Conservation (phyloP, 2,329 filamentous ascomycete genomes). For the Aspergillus hiratsukae region DNA sequence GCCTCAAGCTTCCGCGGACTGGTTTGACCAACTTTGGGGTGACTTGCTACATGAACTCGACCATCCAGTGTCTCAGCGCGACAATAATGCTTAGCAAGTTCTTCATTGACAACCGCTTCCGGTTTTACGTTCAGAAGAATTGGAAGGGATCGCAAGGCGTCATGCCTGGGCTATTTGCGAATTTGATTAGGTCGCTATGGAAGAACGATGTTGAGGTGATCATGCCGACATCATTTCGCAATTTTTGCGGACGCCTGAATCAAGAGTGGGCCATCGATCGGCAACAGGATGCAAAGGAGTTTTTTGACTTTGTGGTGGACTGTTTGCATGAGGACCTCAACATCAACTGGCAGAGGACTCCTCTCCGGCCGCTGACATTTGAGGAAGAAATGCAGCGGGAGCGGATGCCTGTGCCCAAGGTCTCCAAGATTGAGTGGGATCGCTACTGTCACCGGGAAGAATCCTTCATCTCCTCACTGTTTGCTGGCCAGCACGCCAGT, state of each 20-base stretch:
- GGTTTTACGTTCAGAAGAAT: slow-evolving; percentile 55
- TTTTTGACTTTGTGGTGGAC: slow-evolving; percentile 75
- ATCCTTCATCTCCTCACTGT: slow-evolving; percentile 75
- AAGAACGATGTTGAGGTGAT: slow-evolving; percentile 53
- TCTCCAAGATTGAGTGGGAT: slow-evolving; percentile 70
- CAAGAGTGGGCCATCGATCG: slow-evolving; percentile 66
- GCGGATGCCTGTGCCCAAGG: slow-evolving; percentile 56
- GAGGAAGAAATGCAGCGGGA: slow-evolving; percentile 60
- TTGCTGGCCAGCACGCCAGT: slow-evolving; percentile 66
- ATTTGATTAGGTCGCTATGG: slow-evolving; percentile 58
- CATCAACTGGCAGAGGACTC: slow-evolving; percentile 55
- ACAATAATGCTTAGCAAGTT: slow-evolving; percentile 59
- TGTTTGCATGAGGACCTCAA: slow-evolving; percentile 86
- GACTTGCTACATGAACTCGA: slow-evolving; percentile 91
- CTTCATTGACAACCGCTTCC: slow-evolving; percentile 63
- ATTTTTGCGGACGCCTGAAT: slow-evolving; percentile 61
- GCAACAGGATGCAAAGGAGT: slow-evolving; percentile 91
- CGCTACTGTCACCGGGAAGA: slow-evolving; percentile 64
- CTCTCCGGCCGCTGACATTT: slow-evolving; percentile 54
- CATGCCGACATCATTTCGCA: slow-evolving; percentile 58
- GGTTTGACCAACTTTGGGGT: slow-evolving; percentile 76
- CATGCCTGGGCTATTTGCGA: slow-evolving; percentile 58
- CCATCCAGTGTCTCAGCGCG: slow-evolving; percentile 74
- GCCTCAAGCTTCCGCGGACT: slow-evolving; percentile 56
- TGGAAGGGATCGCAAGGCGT: slow-evolving; percentile 64